Evolutionary conservation across 257 asterid genomes (phyloP).

Genomic region (Primulina eburnea): DNA sequence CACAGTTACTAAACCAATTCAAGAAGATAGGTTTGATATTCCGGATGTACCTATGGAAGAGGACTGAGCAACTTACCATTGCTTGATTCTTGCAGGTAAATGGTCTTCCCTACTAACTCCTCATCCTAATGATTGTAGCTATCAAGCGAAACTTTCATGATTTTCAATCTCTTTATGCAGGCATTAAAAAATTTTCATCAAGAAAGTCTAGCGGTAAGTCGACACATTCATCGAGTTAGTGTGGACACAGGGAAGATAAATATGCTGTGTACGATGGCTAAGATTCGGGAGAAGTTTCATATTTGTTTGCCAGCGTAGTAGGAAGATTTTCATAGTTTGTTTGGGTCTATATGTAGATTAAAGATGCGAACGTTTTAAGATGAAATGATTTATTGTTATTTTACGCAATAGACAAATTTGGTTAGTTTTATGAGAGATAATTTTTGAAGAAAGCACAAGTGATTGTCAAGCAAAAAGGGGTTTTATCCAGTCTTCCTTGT

Average conservation of each 20-base stretch:
- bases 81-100: not conserved
- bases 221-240: not conserved
- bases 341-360: not conserved
- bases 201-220: not conserved
- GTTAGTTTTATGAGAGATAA: not conserved
- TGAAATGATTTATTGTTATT: not conserved
- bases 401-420: too few species aligned
- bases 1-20: constrained; percentile 57
- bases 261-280: too few species aligned
- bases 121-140: not conserved
- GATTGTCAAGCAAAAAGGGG: too few species aligned
- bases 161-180: not conserved
- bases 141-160: not conserved
- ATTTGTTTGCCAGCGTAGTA: not conserved
- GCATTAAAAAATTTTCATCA: not conserved
- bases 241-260: not conserved
- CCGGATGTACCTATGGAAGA: constrained; percentile 98
- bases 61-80: constrained; percentile 34
- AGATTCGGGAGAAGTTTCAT: too few species aligned
- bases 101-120: not conserved
- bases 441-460: not conserved
- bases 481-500: not conserved
- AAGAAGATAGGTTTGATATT: constrained; percentile 84
- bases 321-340: not conserved
- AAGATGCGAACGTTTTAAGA: not conserved